A percentile compares a stretch with the other conserved stretches of the same genome.
phyloP scores from a whole-genome alignment of 1,284 basidiomycete genomes.

The Ganoderma lucidum region DNA sequence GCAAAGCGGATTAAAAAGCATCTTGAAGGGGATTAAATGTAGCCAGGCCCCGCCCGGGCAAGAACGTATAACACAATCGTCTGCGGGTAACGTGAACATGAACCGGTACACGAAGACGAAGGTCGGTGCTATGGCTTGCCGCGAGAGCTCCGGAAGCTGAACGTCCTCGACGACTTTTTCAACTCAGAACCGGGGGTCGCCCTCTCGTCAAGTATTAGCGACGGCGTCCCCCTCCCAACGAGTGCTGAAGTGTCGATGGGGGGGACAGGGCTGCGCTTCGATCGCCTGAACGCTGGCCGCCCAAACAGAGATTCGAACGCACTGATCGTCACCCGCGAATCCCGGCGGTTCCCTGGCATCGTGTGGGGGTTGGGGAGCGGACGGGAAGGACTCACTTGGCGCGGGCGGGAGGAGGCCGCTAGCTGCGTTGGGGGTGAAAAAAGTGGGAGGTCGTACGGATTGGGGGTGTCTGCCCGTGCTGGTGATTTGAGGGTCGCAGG shows the following conservation, averaged over 20 bases:
- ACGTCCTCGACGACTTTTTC: neutral
- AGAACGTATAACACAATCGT: neutral
- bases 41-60: neutral
- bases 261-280: slow-evolving; percentile 14
- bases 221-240: no score
- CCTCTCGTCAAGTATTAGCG: no score
- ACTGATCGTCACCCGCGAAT: neutral
- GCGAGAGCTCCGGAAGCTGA: neutral
- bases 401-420: neutral
- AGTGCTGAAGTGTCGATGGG: slow-evolving; percentile 15
- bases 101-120: neutral
- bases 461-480: slow-evolving; percentile 14
- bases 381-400: neutral
- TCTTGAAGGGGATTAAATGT: neutral
- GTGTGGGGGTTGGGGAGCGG: slow-evolving; percentile 7
- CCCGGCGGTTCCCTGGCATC: neutral
- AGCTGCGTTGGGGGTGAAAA: neutral
- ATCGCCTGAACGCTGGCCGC: neutral
- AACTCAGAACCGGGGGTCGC: neutral
- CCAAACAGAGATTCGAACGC: slow-evolving; percentile 5
- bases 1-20: neutral
- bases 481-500: slow-evolving; percentile 5
- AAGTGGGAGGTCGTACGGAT: slow-evolving; percentile 11
- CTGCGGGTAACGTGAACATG: neutral
- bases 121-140: neutral